A percentile compares a stretch with the other conserved stretches of the same genome.
phyloP scores from a whole-genome alignment of 83 land plant species.

The Picea abies region DNA sequence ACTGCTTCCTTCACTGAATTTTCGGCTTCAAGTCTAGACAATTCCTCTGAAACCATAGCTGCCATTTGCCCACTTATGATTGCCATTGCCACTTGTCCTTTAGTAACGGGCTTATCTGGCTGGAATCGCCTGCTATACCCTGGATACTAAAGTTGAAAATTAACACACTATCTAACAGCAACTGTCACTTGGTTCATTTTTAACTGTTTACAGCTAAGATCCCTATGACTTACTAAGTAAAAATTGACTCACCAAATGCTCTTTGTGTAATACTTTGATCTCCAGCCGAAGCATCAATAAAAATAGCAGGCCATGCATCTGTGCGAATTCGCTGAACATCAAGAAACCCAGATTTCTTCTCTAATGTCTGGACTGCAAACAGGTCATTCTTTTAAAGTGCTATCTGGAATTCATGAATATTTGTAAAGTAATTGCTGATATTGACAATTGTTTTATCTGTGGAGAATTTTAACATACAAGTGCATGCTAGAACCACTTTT shows the following conservation, averaged over 20 bases:
- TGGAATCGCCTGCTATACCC: constrained; percentile 89
- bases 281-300: constrained; percentile 65
- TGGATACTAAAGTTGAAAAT: constrained; percentile 17
- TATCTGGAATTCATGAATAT: not conserved
- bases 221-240: constrained; percentile 2
- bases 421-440: not conserved
- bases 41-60: constrained; percentile 57
- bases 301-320: constrained; percentile 53
- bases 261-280: constrained; percentile 71
- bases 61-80: constrained; percentile 74
- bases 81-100: constrained; percentile 88
- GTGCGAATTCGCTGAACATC: constrained; percentile 54
- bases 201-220: not conserved
- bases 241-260: constrained; percentile 71
- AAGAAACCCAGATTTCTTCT: constrained; percentile 51
- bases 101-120: constrained; percentile 84
- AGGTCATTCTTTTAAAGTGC: constrained; percentile 42
- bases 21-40: constrained; percentile 84
- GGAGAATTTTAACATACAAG: not conserved
- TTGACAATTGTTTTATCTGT: not conserved
- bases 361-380: constrained; percentile 76
- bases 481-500: constrained; percentile 10
- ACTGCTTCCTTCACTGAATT: constrained; percentile 50
- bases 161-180: constrained; percentile 4
- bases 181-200: not conserved